Base-by-base conservation (phyloP, 2,329 filamentous ascomycete genomes). In the Colletotrichum filicis region DNA sequence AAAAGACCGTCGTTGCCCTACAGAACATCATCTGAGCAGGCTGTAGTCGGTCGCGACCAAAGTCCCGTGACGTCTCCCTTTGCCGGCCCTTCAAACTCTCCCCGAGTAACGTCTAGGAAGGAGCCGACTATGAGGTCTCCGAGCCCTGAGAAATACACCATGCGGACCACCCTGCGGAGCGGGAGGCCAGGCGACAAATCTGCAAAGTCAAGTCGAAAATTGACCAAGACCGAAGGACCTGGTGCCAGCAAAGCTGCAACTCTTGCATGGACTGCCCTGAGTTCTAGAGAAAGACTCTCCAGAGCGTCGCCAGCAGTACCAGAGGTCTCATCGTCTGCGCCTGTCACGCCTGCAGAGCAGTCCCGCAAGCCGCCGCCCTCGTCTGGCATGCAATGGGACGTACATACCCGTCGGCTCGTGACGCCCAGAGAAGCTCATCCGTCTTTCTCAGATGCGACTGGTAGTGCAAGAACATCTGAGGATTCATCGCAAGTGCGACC, bases 161-260 rank as follows among this genome's bases (percentile, higher is more conserved):
- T 92, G 88, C 85, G 89, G 66, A 91, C 90, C 12, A 92, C 91
- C 0, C 78, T 92, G 11, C 87, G 91, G 59, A 85, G 87, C 8
- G 83, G 83, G 6, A 87, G 85, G 75, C 77, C 82, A 24, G 78
- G 81, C 55, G 85, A 90, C 12, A 87, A 84, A 76, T 72, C 81
- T 6, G 70, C 77, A 2, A 87, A 83, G 71, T 68, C 81, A 14
- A 77, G 79, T 9, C 84, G 85, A 28, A 84, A 85, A 62, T 79
- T 85, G 37, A 79, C 84, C 11, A 87, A 82, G 71, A 78, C 82
- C 67, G 81, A 81, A 22, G 81, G 82, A 46, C 89, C 90, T 67
- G 87, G 90, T 1, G 87, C 91, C 14, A 92, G 87, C 79, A 91
- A 90, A 78, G 91, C 91, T 53, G 91, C 91, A 30, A 90, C 89